phyloP scores from a whole-genome alignment of 768 basidiomycete genomes.

The Kwoniella botswanensis region DNA sequence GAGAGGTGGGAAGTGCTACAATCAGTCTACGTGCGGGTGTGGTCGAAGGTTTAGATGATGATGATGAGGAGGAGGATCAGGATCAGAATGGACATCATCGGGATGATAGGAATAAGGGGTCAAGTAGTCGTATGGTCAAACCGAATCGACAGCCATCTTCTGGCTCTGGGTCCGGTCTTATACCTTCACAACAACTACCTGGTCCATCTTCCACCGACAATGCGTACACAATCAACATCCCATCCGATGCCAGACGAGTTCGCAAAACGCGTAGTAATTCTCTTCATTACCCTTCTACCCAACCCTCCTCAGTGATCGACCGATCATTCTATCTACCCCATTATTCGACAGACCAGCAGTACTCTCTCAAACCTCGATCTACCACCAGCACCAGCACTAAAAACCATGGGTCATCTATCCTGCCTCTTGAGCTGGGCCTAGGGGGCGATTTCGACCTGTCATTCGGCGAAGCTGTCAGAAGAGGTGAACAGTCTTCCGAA shows the following conservation, averaged over 20 bases:
- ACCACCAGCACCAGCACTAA: not conserved
- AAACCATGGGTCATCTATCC: not conserved
- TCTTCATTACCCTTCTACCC: conserved; percentile 32
- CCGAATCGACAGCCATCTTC: not conserved
- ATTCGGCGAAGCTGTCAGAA: conserved; percentile 51
- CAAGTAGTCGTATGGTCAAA: not conserved
- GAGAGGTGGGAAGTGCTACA: conserved; percentile 47
- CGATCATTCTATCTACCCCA: conserved; percentile 50
- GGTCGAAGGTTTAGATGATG: conserved; percentile 33
- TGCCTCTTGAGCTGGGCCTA: conserved; percentile 54
- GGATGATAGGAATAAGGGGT: not conserved
- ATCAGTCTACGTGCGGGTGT: conserved; percentile 41
- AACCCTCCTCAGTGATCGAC: conserved; percentile 5
- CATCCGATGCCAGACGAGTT: not conserved
- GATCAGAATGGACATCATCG: not conserved
- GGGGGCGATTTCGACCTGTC: conserved; percentile 55
- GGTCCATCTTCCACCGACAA: too few species aligned
- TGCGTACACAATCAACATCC: too few species aligned
- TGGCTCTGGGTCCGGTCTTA: not conserved
- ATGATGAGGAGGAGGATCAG: conserved; percentile 38
- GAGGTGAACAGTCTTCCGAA: conserved; percentile 46
- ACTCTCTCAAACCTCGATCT: conserved; percentile 40
- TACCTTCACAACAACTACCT: not conserved
- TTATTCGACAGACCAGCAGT: conserved; percentile 53
- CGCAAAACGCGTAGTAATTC: conserved; percentile 32